Percentiles rank a stretch among this genome's conserved stretches.
These are phyloP conservation scores for Cladosporium sp. DNA, from an alignment of 2,329 filamentous ascomycete genomes.

Conservation along the genomic window DNA sequence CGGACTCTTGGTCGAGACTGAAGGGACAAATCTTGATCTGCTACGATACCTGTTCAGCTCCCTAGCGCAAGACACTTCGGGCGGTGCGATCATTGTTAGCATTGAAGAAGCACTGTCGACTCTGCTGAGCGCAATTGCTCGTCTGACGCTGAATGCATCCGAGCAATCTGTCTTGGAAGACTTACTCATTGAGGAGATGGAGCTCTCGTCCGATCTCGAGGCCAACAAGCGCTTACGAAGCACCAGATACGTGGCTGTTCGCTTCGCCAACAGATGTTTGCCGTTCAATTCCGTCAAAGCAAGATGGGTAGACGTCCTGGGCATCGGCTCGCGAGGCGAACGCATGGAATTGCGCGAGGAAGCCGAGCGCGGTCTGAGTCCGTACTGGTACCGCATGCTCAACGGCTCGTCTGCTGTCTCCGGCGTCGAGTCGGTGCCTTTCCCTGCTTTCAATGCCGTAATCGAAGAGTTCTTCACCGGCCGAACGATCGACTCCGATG, in stretches of 20 bases:
- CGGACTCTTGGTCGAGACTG: constrained; percentile 47
- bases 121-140: constrained; percentile 58
- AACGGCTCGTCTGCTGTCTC: constrained; percentile 40
- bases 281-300: constrained; percentile 73
- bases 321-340: constrained; percentile 64
- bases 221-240: constrained; percentile 49
- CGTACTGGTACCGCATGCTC: constrained; percentile 65
- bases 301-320: constrained; percentile 85
- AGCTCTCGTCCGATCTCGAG: constrained; percentile 29
- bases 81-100: constrained; percentile 71
- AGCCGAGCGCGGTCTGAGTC: constrained; percentile 80
- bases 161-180: constrained; percentile 44
- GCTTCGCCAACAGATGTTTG: constrained; percentile 86
- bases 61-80: constrained; percentile 71
- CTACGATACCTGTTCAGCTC: constrained; percentile 80
- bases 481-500: constrained; percentile 23
- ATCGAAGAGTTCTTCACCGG: constrained; percentile 43
- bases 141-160: constrained; percentile 38
- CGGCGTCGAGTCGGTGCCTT: constrained; percentile 25
- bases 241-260: constrained; percentile 74
- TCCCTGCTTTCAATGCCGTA: constrained; percentile 44
- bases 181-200: constrained; percentile 61
- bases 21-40: constrained; percentile 46
- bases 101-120: constrained; percentile 86
- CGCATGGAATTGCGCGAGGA: constrained; percentile 84